Conservation (phyloP, 495 filamentous ascomycete genomes). For the Platismatia glauca region DNA sequence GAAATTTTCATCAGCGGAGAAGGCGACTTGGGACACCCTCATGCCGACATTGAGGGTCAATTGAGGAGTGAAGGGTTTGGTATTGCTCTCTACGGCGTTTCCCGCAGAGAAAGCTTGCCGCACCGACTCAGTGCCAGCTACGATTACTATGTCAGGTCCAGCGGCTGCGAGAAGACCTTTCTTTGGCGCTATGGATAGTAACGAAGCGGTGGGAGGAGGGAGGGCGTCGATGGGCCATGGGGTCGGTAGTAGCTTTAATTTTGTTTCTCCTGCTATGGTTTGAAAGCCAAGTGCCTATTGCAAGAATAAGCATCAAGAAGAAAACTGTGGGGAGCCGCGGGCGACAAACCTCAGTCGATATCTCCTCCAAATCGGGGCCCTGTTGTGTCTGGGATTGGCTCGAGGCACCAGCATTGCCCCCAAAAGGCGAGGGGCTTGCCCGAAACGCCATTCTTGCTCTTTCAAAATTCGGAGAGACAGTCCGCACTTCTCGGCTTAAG, state of each 20-base stretch:
- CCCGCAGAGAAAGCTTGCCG: constrained; percentile 59
- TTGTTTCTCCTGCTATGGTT: constrained; percentile 67
- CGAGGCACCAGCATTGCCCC: constrained; percentile 22
- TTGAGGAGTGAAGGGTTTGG: constrained; percentile 65
- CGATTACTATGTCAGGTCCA: constrained; percentile 64
- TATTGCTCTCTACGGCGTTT: constrained; percentile 47
- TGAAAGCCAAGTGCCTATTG: constrained; percentile 72
- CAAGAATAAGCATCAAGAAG: constrained; percentile 9
- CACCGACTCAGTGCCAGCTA: constrained; percentile 70
- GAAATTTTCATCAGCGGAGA: constrained; percentile 75
- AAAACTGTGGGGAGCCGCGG: neutral
- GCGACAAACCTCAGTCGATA: constrained; percentile 47
- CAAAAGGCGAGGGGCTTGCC: constrained; percentile 35
- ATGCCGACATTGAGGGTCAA: constrained; percentile 60
- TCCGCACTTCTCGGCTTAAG: constrained; percentile 16
- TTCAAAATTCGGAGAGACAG: constrained; percentile 35
- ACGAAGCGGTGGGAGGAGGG: constrained; percentile 73
- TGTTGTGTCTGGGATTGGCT: constrained; percentile 29
- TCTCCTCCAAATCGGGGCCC: constrained; percentile 49
- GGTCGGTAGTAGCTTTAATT: constrained; percentile 67
- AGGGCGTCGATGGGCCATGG: constrained; percentile 65
- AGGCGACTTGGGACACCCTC: constrained; percentile 79
- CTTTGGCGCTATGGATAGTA: constrained; percentile 72
- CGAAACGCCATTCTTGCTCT: constrained; percentile 60
- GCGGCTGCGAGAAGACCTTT: constrained; percentile 82